phyloP scores from a whole-genome alignment of 345 rosid genomes.

The Barbarea vulgaris region DNA sequence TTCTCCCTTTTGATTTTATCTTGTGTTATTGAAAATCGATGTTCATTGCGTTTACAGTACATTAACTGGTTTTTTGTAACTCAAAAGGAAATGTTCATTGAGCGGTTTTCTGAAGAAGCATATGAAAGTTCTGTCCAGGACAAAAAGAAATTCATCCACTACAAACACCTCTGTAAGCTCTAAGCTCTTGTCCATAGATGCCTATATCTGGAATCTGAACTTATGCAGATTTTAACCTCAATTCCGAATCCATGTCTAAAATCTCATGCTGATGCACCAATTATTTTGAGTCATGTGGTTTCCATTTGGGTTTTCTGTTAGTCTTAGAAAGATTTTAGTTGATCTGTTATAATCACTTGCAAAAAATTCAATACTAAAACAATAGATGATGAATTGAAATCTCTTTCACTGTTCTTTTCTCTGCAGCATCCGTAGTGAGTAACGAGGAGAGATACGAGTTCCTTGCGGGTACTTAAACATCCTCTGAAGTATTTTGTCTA shows the following conservation, averaged over 20 bases:
- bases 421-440: conserved; percentile 67
- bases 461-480: conserved; percentile 61
- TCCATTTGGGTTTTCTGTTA: not conserved
- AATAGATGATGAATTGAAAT: not conserved
- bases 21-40: not conserved
- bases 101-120: conserved; percentile 66
- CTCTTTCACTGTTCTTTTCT: not conserved
- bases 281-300: conserved; percentile 15
- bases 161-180: conserved; percentile 71
- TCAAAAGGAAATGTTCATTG: conserved; percentile 81
- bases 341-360: not conserved
- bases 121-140: conserved; percentile 53
- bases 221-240: not conserved
- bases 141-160: conserved; percentile 61
- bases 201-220: not conserved
- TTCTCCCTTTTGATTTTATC: not conserved
- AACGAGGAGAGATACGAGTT: conserved; percentile 67
- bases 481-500: not conserved
- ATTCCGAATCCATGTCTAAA: not conserved
- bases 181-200: not conserved
- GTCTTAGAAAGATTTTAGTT: not conserved
- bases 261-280: not conserved
- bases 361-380: conserved; percentile 2
- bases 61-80: not conserved
- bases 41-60: not conserved